phyloP scores from a whole-genome alignment of 805 yeast genomes.

The Metschnikowia koreensis region DNA sequence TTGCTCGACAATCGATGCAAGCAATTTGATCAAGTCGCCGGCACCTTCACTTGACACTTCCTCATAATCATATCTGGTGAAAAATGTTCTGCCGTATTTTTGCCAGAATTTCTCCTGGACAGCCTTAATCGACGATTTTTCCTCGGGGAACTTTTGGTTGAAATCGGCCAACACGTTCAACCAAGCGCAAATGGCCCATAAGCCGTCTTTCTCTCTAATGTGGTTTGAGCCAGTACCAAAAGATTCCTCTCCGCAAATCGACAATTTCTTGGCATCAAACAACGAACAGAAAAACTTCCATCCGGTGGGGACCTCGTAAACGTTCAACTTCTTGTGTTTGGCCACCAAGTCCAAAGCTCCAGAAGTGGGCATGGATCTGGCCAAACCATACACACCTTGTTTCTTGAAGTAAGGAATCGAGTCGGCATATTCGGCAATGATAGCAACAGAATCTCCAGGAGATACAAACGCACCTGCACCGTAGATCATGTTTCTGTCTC shows the following conservation, averaged over 20 bases:
- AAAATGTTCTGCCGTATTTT: constrained; percentile 93
- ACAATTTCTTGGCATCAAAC: constrained; percentile 87
- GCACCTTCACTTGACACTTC: constrained; percentile 78
- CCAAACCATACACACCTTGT: constrained; percentile 86
- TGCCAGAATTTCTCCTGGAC: constrained; percentile 88
- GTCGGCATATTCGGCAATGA: constrained; percentile 89
- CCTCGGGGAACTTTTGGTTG: constrained; percentile 55
- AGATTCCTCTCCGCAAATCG: constrained; percentile 97
- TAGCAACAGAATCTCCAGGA: constrained; percentile 98
- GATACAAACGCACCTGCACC: constrained; percentile 94
- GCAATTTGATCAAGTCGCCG: constrained; percentile 54
- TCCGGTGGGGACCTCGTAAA: constrained; percentile 97
- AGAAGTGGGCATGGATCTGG: constrained; percentile 97
- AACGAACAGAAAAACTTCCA: constrained; percentile 98
- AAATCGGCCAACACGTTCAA: constrained; percentile 89
- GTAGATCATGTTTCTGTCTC: constrained; percentile 98
- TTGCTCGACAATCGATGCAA: constrained; percentile 29
- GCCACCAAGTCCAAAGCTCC: constrained; percentile 94
- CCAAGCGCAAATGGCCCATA: constrained; percentile 99
- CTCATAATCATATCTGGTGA: constrained; percentile 94
- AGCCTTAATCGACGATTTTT: constrained; percentile 63
- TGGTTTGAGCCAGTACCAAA: constrained; percentile 98
- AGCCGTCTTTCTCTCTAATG: constrained; percentile 95
- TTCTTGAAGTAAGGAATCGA: constrained; percentile 87
- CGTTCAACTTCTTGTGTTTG: constrained; percentile 62